These are phyloP conservation scores for Moricandia arvensis DNA, from an alignment of 345 rosid genomes.

Conservation along the genomic window DNA sequence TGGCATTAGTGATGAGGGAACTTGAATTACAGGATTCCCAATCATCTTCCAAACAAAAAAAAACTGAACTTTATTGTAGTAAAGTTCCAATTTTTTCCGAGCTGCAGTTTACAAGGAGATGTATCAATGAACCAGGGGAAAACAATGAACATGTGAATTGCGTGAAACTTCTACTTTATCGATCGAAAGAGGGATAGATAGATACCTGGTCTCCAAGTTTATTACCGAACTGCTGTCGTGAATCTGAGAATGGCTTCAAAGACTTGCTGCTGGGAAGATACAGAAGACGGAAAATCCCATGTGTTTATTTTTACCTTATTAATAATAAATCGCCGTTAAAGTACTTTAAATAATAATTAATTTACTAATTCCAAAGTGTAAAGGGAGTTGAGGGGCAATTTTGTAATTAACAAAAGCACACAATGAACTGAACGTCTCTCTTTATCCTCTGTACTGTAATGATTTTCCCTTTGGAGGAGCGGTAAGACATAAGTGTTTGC, in stretches of 20 bases:
- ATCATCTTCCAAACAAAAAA: constrained; percentile 46
- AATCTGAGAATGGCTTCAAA: constrained; percentile 34
- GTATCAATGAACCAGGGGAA: background rate
- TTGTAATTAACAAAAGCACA: constrained; percentile 4
- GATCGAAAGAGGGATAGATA: constrained; percentile 6
- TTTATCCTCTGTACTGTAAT: background rate
- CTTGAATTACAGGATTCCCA: constrained; percentile 46
- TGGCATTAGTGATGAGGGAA: constrained; percentile 48
- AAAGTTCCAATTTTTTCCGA: constrained; percentile 22
- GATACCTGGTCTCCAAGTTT: constrained; percentile 33
- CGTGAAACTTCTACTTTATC: constrained; percentile 7
- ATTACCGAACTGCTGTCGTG: constrained; percentile 12
- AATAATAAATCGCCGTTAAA: background rate
- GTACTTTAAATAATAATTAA: background rate
- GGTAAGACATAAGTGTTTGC: constrained; percentile 7
- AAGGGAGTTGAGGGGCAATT: constrained; percentile 21
- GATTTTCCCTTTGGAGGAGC: background rate
- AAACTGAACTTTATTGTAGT: constrained; percentile 14
- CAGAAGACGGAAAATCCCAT: constrained; percentile 27
- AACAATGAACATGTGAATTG: constrained; percentile 24
- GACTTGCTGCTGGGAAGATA: constrained; percentile 18
- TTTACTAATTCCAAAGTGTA: background rate
- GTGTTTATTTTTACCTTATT: constrained; percentile 1
- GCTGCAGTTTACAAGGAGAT: constrained; percentile 4
- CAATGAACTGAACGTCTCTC: background rate